Conservation (phyloP, 305 asterid genomes). For the Caryopteris hybrid region DNA sequence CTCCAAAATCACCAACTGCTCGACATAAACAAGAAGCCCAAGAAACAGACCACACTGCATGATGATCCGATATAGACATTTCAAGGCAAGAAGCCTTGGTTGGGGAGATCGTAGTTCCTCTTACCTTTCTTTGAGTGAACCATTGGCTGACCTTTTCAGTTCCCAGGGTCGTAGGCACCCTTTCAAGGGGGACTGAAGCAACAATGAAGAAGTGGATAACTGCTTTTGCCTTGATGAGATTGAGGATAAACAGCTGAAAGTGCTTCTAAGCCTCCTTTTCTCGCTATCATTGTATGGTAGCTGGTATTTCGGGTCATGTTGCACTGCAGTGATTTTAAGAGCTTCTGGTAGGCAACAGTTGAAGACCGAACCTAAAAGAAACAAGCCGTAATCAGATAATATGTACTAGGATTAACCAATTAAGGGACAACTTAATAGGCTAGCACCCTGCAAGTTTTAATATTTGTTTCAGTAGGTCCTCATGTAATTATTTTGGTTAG, state of each 20-base stretch:
- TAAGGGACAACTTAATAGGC: too few relatives aligned
- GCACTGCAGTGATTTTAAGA: constrained; percentile 57
- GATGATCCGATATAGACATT: too few relatives aligned
- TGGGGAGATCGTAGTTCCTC: background rate
- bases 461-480: too few relatives aligned
- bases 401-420: too few relatives aligned
- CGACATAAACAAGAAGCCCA: too few relatives aligned
- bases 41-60: background rate
- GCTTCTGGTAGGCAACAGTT: constrained; percentile 75
- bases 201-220: constrained; percentile 61
- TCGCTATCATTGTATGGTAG: constrained; percentile 45
- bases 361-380: constrained; percentile 78
- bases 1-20: constrained; percentile 14
- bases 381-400: too few relatives aligned
- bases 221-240: constrained; percentile 74
- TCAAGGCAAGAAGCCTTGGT: background rate
- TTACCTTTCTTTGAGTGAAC: constrained; percentile 51
- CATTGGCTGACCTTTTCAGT: constrained; percentile 46
- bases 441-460: background rate
- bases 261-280: constrained; percentile 58
- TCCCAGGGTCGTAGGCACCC: constrained; percentile 77
- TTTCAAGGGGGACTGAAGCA: constrained; percentile 71
- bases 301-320: constrained; percentile 49
- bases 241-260: constrained; percentile 65
- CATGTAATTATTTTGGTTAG: too few relatives aligned